These are phyloP conservation scores for Eimeria acervulina DNA, from an alignment of 169 alveolate species.

Conservation along the genomic window DNA sequence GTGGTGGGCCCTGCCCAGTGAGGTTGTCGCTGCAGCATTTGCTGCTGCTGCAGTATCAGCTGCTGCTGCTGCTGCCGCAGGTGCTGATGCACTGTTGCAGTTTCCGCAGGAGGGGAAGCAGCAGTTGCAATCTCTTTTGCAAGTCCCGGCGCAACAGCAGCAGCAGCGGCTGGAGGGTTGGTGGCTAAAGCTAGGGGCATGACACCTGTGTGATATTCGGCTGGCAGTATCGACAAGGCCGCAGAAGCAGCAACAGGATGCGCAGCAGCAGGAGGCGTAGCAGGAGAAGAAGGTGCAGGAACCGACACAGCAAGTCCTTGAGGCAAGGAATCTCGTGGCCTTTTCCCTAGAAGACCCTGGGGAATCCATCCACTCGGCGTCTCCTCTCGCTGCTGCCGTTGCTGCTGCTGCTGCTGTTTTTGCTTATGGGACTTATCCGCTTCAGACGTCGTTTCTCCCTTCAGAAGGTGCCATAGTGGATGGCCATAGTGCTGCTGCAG, in stretches of 20 bases:
- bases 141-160: neutral
- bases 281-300: conserved; percentile 9
- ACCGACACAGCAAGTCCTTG: neutral
- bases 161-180: conserved; percentile 36
- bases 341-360: conserved; percentile 24
- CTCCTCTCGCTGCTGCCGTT: conserved; percentile 41
- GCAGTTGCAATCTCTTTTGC: neutral
- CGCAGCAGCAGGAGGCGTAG: neutral
- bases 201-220: conserved; percentile 56
- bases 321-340: neutral
- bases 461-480: conserved; percentile 73
- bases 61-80: conserved; percentile 66
- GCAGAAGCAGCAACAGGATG: conserved; percentile 11
- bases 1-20: neutral
- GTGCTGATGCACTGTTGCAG: conserved; percentile 47
- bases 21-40: conserved; percentile 26
- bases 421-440: neutral
- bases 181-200: conserved; percentile 44
- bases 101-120: conserved; percentile 12
- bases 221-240: neutral
- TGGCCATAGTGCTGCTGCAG: conserved; percentile 49
- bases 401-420: conserved; percentile 55
- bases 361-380: neutral
- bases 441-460: neutral
- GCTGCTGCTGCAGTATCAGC: conserved; percentile 46